These are phyloP conservation scores for Fusarium ramigenum DNA, from an alignment of 2,329 filamentous ascomycete genomes.

Conservation along the genomic window DNA sequence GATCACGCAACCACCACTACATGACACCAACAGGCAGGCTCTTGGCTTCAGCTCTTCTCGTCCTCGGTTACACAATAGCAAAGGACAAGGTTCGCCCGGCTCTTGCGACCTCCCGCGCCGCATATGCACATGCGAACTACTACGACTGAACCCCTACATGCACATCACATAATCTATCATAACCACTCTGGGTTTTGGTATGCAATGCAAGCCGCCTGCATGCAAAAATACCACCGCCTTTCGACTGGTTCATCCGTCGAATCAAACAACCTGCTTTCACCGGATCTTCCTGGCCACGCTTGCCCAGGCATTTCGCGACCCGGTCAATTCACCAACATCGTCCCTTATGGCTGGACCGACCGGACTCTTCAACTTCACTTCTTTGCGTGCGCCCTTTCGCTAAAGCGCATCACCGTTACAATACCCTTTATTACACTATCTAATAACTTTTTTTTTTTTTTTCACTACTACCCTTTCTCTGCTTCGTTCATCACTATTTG, in stretches of 20 bases:
- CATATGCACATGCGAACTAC: conserved; percentile 41
- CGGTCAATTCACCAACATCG: conserved; percentile 13
- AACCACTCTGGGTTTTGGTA: conserved; percentile 23
- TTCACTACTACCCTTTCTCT: conserved; percentile 11
- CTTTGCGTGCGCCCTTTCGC: conserved; percentile 23
- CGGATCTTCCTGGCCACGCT: conserved; percentile 18
- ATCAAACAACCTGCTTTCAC: conserved; percentile 37
- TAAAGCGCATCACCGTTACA: conserved; percentile 28
- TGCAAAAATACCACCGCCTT: not conserved
- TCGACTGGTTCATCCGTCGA: conserved; percentile 23
- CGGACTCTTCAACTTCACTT: conserved; percentile 39
- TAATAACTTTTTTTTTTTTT: conserved; percentile 30
- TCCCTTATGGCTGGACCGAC: conserved; percentile 42
- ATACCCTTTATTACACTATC: conserved; percentile 39
- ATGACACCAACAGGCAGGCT: conserved; percentile 2
- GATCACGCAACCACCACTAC: conserved; percentile 1
- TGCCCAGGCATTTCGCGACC: conserved; percentile 16
- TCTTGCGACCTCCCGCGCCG: conserved; percentile 28
- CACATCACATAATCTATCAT: conserved; percentile 32
- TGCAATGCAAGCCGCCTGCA: conserved; percentile 31
- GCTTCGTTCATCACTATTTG: conserved; percentile 33
- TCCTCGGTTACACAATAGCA: conserved; percentile 31
- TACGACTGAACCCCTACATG: conserved; percentile 33
- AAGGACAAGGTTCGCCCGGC: conserved; percentile 31
- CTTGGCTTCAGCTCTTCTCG: conserved; percentile 13